Evolutionary conservation across 2,329 filamentous ascomycete species (phyloP), one percentile per base, ranked within the genome.

Genomic region (Ploettnerulaceae sp.): DNA sequence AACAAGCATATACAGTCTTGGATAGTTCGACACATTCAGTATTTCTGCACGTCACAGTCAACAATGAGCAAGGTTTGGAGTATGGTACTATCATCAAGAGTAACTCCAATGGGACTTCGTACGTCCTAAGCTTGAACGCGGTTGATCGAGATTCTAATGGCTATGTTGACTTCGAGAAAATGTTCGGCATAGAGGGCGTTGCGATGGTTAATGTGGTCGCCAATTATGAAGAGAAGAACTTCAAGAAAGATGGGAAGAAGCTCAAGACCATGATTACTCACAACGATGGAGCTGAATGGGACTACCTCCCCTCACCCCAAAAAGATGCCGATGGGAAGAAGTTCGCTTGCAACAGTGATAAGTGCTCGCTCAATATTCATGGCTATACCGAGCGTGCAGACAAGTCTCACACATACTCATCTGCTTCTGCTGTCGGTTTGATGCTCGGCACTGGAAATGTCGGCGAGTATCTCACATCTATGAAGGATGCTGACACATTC

Each of bases 51-150:
- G 91, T 97, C 36, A 89, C 86, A 0, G 87, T 88, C 31, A 84
- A 86, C 59, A 76, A 75, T 31, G 71, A 71, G 3, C 64, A 72
- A 40, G 83, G 80, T 14, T 79, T 77, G 40, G 79, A 85, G 49
- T 89, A 86, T 58, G 93, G 93, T 28, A 84, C 85, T 18, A 88
- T 98, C 57, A 81, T 98, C 67, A 98, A 97, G 77, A 96, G 89
- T 63, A 98, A 98, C 71, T 96, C 89, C 59, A 97, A 98, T 63
- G 93, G 93, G 44, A 98, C 93, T 0, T 93, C 86, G 1, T 98
- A 96, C 61, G 87, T 95, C 9, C 71, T 95, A 54, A 94, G 87
- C 66, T 74, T 93, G 18, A 72, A 79, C 38, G 80, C 79, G 15
- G 89, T 97, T 62, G 96, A 97, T 66, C 79, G 88, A 57, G 82